Conservation (phyloP, 768 basidiomycete genomes). For the Cystoderma amianthinum region DNA sequence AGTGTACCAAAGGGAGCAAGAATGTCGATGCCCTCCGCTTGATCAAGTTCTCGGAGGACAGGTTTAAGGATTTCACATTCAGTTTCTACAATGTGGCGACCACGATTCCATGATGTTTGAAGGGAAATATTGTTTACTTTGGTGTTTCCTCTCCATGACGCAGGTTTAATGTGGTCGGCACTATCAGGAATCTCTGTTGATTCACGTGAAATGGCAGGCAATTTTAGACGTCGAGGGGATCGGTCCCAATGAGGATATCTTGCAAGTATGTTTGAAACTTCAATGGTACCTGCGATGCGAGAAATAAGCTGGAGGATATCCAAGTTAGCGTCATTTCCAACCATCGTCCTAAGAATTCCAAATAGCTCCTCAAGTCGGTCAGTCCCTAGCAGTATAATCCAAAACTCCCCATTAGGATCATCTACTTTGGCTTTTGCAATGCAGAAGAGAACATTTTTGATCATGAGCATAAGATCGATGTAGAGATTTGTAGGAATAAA, state of each 20-base stretch:
- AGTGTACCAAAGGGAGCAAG: conserved; percentile 9
- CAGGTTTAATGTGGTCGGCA: conserved; percentile 27
- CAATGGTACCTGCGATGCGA: conserved; percentile 20
- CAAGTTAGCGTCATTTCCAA: conserved; percentile 23
- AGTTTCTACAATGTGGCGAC: conserved; percentile 12
- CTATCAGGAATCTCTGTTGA: conserved; percentile 11
- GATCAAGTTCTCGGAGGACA: conserved; percentile 5
- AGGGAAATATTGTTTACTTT: conserved; percentile 15
- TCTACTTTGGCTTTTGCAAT: conserved; percentile 24
- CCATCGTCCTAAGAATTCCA: conserved; percentile 24
- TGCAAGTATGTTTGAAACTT: conserved; percentile 27
- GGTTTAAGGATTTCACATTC: conserved; percentile 3
- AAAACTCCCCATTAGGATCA: conserved; percentile 21
- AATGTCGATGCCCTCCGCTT: conserved; percentile 4
- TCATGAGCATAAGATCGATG: conserved; percentile 19
- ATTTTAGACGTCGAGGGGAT: conserved; percentile 21
- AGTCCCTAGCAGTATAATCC: conserved; percentile 27
- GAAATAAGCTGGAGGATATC: conserved; percentile 17
- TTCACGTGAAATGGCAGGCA: conserved; percentile 18
- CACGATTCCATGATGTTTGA: conserved; percentile 22
- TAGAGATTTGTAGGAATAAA: conserved; percentile 21
- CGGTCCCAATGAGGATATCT: conserved; percentile 30
- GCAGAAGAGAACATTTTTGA: conserved; percentile 20
- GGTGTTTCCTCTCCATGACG: conserved; percentile 25
- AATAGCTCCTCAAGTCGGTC: conserved; percentile 26